Evolutionary conservation across 176 grass and related monocot species (phyloP).

Genomic region (Zea mays): DNA sequence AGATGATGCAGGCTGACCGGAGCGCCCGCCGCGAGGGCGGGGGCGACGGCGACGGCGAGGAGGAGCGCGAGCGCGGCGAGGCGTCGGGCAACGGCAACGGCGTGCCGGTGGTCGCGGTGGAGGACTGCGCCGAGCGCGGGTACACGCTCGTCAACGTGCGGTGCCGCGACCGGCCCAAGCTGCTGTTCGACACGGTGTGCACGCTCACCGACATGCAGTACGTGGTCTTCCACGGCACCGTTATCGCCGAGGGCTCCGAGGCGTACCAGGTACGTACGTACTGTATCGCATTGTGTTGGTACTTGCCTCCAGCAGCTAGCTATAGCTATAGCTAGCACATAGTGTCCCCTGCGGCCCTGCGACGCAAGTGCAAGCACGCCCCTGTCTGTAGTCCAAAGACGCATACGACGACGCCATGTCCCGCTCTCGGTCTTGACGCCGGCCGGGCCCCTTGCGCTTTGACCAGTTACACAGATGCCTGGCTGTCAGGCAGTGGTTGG

Average conservation of each 20-base stretch:
- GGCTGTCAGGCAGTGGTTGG: neutral
- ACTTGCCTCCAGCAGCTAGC: too few relatives aligned
- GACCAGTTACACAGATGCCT: conserved; percentile 35
- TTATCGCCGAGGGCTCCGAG: conserved; percentile 71
- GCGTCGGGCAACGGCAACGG: neutral
- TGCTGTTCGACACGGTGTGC: conserved; percentile 91
- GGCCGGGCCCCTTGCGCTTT: neutral
- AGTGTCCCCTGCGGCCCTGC: too few relatives aligned
- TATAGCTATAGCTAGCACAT: too few relatives aligned
- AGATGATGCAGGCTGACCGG: conserved; percentile 71
- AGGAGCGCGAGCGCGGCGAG: too few relatives aligned
- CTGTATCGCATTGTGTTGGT: conserved; percentile 7
- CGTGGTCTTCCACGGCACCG: conserved; percentile 86
- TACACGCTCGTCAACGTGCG: conserved; percentile 79
- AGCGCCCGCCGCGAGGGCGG: neutral
- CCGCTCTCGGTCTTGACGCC: too few relatives aligned
- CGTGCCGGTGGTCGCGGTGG: conserved; percentile 47
- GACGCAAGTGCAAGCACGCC: too few relatives aligned
- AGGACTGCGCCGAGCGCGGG: conserved; percentile 69
- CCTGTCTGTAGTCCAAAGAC: too few relatives aligned
- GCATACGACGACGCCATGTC: too few relatives aligned
- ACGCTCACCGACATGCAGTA: conserved; percentile 89
- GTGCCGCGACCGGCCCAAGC: conserved; percentile 72
- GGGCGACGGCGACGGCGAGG: neutral
- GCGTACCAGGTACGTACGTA: conserved; percentile 60